Percentiles rank a stretch among this genome's conserved stretches.
These are phyloP conservation scores for peach (Prunus persica) DNA, from an alignment of 306 rosid species.

Conservation along the genomic window Prunus_persica_NCBIv2 NC_034009.1:34228001-34228500, in stretches of 20 bases:
- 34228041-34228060: not conserved
- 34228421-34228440: not conserved
- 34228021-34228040: not conserved
- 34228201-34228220: no score
- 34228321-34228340: not conserved
- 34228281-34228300: not conserved
- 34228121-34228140: constrained; percentile 15
- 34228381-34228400: not conserved
- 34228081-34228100: not conserved
- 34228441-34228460: not conserved
- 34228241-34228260: not conserved
- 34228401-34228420: not conserved
- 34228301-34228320: no score
- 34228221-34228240: not conserved
- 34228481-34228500: constrained; percentile 44
- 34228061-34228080: constrained; percentile 6
- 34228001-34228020: not conserved
- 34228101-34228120: not conserved
- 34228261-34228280: not conserved
- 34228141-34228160: not conserved
- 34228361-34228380: not conserved
- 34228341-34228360: not conserved
- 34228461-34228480: constrained; percentile 23
- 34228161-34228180: no score
- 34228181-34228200: no score